Conservation (phyloP, 768 basidiomycete species). For the Hericium erinaceus region DNA sequence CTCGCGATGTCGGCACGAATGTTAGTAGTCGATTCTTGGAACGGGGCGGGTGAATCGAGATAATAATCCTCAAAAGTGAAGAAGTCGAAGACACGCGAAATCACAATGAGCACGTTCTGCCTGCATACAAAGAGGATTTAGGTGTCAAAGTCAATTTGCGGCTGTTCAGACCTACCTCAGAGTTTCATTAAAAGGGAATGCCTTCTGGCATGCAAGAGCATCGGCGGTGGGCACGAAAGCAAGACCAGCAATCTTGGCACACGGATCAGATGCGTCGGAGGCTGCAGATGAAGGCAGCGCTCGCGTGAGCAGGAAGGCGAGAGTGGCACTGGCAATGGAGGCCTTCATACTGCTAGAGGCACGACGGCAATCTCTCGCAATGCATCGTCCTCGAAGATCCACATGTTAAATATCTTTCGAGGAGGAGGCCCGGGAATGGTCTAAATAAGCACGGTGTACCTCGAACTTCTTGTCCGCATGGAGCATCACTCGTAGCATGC, state of each 20-base stretch:
- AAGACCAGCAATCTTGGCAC: slow-evolving; percentile 26
- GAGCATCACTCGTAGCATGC: not conserved
- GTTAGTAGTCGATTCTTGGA: slow-evolving; percentile 41
- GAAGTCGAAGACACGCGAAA: slow-evolving; percentile 28
- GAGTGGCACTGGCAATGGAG: not conserved
- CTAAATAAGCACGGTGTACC: not conserved
- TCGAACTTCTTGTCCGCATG: not conserved
- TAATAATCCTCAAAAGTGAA: slow-evolving; percentile 33
- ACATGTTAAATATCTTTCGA: not conserved
- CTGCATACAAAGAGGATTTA: not conserved
- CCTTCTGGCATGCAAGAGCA: slow-evolving; percentile 35
- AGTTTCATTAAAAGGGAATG: slow-evolving; percentile 32
- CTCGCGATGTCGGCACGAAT: slow-evolving; percentile 40
- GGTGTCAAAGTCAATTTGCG: not conserved
- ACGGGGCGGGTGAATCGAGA: slow-evolving; percentile 26
- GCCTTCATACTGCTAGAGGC: not conserved
- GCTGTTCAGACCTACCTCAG: not conserved
- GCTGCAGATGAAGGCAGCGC: not conserved
- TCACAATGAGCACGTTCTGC: slow-evolving; percentile 25
- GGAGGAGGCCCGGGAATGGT: not conserved
- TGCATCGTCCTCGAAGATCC: not conserved
- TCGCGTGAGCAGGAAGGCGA: not conserved
- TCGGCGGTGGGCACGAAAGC: slow-evolving; percentile 41
- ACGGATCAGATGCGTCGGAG: slow-evolving; percentile 20
- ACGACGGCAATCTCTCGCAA: not conserved